phyloP scores from a whole-genome alignment of 2,329 filamentous ascomycete species.

The Fusarium circinatum region DNA sequence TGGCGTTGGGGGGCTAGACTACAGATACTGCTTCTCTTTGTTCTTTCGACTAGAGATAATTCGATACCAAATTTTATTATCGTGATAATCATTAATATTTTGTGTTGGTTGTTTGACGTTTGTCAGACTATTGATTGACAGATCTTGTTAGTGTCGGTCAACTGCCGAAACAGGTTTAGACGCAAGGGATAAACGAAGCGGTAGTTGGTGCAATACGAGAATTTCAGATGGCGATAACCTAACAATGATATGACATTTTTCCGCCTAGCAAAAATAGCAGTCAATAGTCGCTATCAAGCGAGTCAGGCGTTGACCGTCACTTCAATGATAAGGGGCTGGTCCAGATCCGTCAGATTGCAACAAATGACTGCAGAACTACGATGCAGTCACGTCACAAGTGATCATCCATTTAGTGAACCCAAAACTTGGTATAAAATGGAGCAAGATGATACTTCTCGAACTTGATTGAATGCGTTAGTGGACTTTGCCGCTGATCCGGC shows the following conservation, averaged over 20 bases:
- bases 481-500: slow-evolving; percentile 1
- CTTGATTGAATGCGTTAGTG: not conserved
- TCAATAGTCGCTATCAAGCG: not conserved
- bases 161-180: slow-evolving; percentile 7
- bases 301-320: not conserved
- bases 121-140: not conserved
- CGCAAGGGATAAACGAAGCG: not conserved
- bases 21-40: not conserved
- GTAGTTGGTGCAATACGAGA: not conserved
- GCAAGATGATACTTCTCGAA: not conserved
- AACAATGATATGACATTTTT: not conserved
- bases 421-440: not conserved
- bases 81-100: not conserved
- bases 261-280: not conserved
- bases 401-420: not conserved
- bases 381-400: not conserved
- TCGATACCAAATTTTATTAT: not conserved
- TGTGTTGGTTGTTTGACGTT: not conserved
- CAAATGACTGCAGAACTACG: not conserved
- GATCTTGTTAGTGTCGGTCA: not conserved
- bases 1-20: slow-evolving; percentile 11
- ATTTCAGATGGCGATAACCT: not conserved
- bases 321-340: too few relatives aligned
- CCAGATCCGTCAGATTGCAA: not conserved
- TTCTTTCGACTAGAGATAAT: not conserved